Conservation (phyloP, 768 basidiomycete species). For the Nevesoporus exiguus region DNA sequence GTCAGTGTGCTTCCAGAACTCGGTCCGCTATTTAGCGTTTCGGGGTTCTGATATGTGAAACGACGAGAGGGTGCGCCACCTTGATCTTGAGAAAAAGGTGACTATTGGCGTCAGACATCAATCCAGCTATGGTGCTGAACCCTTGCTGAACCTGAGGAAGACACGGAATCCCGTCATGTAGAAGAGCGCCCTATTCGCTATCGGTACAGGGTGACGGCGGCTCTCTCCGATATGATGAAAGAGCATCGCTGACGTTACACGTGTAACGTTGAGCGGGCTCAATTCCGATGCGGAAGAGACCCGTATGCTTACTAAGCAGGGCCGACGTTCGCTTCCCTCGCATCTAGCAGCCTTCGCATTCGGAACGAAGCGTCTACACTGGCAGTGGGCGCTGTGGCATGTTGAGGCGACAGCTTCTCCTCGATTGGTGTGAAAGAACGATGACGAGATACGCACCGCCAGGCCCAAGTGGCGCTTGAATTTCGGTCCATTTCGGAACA, state of each 20-base stretch:
- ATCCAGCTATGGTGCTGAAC: neutral
- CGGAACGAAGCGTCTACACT: neutral
- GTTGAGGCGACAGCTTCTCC: conserved; percentile 2
- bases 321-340: conserved; percentile 7
- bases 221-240: neutral
- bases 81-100: conserved; percentile 6
- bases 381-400: neutral
- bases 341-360: neutral
- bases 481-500: conserved; percentile 8
- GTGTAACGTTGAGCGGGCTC: conserved; percentile 26
- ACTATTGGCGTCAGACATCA: neutral
- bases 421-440: neutral
- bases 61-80: conserved; percentile 4
- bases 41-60: conserved; percentile 11
- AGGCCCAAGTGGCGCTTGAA: neutral
- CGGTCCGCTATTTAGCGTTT: neutral
- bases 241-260: conserved; percentile 24
- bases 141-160: neutral
- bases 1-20: neutral
- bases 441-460: conserved; percentile 2
- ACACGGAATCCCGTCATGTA: neutral
- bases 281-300: neutral
- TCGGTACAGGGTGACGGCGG: neutral
- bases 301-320: conserved; percentile 9
- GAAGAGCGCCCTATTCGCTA: neutral